Evolutionary conservation across 495 filamentous ascomycete species (phyloP).

Genomic region (Penicillium roqueforti): DNA sequence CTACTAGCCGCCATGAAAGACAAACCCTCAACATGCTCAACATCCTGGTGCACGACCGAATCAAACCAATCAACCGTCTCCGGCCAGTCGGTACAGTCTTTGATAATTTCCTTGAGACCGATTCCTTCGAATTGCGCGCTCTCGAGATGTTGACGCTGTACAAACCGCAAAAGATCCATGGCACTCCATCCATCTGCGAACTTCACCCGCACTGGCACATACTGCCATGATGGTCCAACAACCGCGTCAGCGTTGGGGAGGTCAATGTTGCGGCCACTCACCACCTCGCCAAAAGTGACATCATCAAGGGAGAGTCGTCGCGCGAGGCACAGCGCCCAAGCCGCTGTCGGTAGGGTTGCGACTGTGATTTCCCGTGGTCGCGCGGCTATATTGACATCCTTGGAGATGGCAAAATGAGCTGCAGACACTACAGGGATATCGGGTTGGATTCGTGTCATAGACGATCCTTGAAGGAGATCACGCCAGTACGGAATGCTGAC

Average conservation of each 20-base stretch:
- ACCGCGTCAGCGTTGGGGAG: conserved; percentile 31
- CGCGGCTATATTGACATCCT: conserved; percentile 36
- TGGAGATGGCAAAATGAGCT: conserved; percentile 21
- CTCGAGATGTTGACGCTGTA: conserved; percentile 12
- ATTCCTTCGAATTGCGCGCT: conserved; percentile 13
- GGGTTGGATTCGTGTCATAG: conserved; percentile 38
- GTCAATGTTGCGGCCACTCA: conserved; percentile 39
- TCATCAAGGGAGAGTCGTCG: conserved; percentile 37
- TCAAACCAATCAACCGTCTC: conserved; percentile 12
- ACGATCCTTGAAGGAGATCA: conserved; percentile 42
- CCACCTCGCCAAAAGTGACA: conserved; percentile 52
- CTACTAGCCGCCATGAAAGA: conserved; percentile 23
- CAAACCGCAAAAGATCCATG: conserved; percentile 19
- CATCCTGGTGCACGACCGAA: conserved; percentile 27
- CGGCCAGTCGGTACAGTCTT: conserved; percentile 12
- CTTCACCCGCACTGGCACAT: conserved; percentile 17
- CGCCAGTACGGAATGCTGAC: conserved; percentile 33
- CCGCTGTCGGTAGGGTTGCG: conserved; percentile 47
- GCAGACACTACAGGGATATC: conserved; percentile 24
- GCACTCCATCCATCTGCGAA: conserved; percentile 18
- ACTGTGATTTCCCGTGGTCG: conserved; percentile 44
- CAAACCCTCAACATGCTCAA: conserved; percentile 39
- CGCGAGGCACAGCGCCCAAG: conserved; percentile 52
- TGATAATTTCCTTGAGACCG: conserved; percentile 8
- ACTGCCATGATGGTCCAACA: conserved; percentile 26